Base-by-base conservation (phyloP, 106 monocot genomes). In the Gastrodia elata region DNA sequence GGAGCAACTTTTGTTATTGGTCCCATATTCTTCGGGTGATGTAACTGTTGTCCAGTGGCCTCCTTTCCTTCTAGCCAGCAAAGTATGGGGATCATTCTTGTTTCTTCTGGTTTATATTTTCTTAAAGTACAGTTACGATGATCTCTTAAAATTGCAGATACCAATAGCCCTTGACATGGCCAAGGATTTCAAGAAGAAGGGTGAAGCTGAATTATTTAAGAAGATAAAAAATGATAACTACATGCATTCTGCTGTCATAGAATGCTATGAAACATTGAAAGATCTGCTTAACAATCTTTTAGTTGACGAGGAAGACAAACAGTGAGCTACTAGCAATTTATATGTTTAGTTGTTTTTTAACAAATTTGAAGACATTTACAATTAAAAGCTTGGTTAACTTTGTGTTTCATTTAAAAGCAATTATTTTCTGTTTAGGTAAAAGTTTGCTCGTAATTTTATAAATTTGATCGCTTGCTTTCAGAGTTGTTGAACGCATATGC, bases 121-220 rank as follows among this genome's bases (percentile, higher is more conserved):
- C 8, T 72, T 25, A 46, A 33, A 20, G 18, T 36, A 38, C 64
- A 68, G n/a, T 42, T 39, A 49, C 49, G 14, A 59, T 40, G 49
- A 61, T 3, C 3, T 48, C 74, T 20, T 6, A 26, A 20, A 75
- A 68, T 52, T 59, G 20, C 42, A 97, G 97, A 90, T 97, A 83
- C 97, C 97, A 39, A 86, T 93, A 78, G 97, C 93, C 68, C 92
- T 97, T 75, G 86, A 93, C 41, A 90, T 97, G 88, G 97, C 93
- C 43, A 90, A 97, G 71, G 86, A 90, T 92, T 86, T 96, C 79
- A 92, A 82, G 74, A 76, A 76, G 70, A 93, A 79, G 77, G 93
- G 86, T 73, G 88, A 90, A 67, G 73, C 42, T 1, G 84, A 90
- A n/a, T 71, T 97, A 43, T 86, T 86, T 64, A 97, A 82, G 68